Percentiles rank a stretch among this genome's conserved stretches.
Conservation (phyloP, 352 stramenopile genomes). For the Globisporangium viniferum region DNA sequence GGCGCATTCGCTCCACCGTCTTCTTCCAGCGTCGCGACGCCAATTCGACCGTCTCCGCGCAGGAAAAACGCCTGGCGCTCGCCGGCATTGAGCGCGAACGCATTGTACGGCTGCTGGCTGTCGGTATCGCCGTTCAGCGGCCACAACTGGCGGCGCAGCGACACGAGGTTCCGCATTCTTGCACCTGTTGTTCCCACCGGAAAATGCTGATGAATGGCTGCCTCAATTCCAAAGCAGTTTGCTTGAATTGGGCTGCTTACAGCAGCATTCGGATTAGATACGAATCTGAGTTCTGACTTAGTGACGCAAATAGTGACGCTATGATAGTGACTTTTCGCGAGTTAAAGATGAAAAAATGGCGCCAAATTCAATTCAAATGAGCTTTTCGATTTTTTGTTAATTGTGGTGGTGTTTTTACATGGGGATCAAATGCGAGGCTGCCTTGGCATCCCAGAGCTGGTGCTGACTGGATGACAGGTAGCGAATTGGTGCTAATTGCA, state of each 20-base stretch:
- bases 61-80: conserved; percentile 41
- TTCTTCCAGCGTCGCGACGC: conserved; percentile 25
- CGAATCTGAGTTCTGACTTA: not conserved
- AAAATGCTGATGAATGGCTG: conserved; percentile 10
- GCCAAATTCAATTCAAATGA: not conserved
- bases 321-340: not conserved
- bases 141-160: conserved; percentile 45
- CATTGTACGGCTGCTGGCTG: not conserved
- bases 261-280: not conserved
- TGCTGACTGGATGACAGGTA: not conserved
- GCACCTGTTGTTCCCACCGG: not conserved
- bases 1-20: conserved; percentile 11
- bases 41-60: conserved; percentile 27
- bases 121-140: conserved; percentile 20
- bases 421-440: not conserved
- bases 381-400: not conserved
- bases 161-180: conserved; percentile 60
- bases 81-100: conserved; percentile 33
- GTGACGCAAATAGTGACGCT: conserved; percentile 2
- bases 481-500: not conserved
- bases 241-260: not conserved
- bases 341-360: not conserved
- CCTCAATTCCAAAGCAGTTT: not conserved
- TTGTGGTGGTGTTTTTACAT: not conserved
- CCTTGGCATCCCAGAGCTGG: not conserved